Evolutionary conservation across 805 yeast species (phyloP).

Genomic region (Candida coquimbonensis): DNA sequence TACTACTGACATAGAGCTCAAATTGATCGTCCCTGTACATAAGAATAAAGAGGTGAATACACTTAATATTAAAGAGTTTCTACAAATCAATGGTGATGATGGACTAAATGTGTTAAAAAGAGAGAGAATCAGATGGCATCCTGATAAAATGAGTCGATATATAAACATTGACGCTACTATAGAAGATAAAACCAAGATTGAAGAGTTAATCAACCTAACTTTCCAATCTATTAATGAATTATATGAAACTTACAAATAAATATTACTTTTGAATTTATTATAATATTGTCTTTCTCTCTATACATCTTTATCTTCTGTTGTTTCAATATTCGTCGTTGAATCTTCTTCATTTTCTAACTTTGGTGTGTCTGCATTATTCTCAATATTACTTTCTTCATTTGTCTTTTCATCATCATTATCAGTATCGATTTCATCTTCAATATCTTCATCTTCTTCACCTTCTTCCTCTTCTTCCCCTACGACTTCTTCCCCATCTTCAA

Average conservation of each 20-base stretch:
- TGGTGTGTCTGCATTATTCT: constrained; percentile 5
- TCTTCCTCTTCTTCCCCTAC: constrained; percentile 36
- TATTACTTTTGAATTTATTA: no score
- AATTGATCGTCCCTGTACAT: constrained; percentile 21
- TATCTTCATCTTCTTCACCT: constrained; percentile 35
- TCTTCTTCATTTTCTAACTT: constrained; percentile 3
- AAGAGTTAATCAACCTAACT: constrained; percentile 28
- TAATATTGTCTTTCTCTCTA: not conserved
- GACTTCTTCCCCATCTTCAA: constrained; percentile 38
- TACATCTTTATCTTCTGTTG: not conserved
- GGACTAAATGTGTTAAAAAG: constrained; percentile 24
- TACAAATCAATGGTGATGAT: constrained; percentile 2
- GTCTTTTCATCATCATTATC: constrained; percentile 12
- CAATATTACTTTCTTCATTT: constrained; percentile 7
- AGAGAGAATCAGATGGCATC: constrained; percentile 66
- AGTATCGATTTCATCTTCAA: constrained; percentile 30
- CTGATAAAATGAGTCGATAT: constrained; percentile 47
- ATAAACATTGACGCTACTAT: constrained; percentile 11
- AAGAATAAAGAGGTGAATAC: constrained; percentile 23
- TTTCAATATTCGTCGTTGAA: not conserved
- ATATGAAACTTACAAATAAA: constrained; percentile 23
- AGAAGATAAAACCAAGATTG: constrained; percentile 4
- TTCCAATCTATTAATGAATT: constrained; percentile 37
- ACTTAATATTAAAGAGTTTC: constrained; percentile 12
- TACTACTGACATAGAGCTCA: constrained; percentile 12